Base-by-base conservation (phyloP, 805 yeast species). In the Sugiyamaella smithiae region DNA sequence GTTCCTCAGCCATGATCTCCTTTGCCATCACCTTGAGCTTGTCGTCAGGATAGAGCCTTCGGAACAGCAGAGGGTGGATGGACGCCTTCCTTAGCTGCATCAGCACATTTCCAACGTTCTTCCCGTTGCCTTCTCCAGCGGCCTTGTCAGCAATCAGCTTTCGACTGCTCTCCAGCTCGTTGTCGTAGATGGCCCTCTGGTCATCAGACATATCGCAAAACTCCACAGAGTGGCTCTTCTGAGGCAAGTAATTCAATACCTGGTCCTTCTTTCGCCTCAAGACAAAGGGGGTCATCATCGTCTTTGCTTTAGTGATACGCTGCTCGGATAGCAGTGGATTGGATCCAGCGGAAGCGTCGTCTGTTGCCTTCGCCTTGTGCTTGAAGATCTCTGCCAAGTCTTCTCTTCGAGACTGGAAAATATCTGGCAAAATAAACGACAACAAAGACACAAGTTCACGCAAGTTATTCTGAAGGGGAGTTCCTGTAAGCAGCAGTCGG, bases 211-310 rank as follows among this genome's bases (percentile, higher is more conserved):
- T 69, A 0, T 77, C 82, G 66, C 97, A 89, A 54, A 73, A 74
- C 45, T 77, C 80, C 31, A 85, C 76, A 40, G 68, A 69, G 50
- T 84, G 88, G 48, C 72, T 68, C 63, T 93, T 93, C 25, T 76
- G 74, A 0, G 99, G 99, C 50, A 93, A 72, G 63, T 93, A 91
- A 62, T 86, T 80, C 66, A 93, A 75, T 5, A 93, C 99, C 67
- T 91, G 97, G 48, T 80, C 86, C 69, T 93, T 93, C 63, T 84
- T 84, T 65, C 99, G 81, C 67, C 99, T 78, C 60, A 93, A 71
- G 6, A 93, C 91, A 70, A 93, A 93, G 3, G 99, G 99, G 2
- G 95, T 85, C 98, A 93, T 91, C 97, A 93, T 91, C 4, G 93
- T 85, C 65, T 88, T 88, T 2, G 99, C 99, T 62, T 89, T 86